Evolutionary conservation across 2,329 filamentous ascomycete genomes (phyloP), one percentile per base, ranked within the genome.

Genomic region (Exophiala sideris): DNA sequence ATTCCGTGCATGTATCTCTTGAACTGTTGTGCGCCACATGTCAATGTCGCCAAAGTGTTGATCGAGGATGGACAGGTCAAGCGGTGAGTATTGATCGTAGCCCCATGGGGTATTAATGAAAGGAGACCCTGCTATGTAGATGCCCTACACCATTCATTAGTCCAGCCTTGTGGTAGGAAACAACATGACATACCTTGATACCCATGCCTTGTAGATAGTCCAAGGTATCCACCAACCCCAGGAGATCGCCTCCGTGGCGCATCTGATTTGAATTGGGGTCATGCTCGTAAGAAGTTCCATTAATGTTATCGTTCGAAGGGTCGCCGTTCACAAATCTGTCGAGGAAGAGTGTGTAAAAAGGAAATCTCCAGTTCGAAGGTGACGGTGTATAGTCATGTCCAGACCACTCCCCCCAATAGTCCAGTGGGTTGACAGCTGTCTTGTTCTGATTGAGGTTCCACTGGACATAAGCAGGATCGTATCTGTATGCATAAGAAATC

Each of bases 141-240:
- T 70, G 4, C 74, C 81, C 75, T 83, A 58, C 33, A 21, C 5
- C 24, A 36, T 39, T 39, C 9, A 56, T 47, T 47, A 46, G 63
- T 58, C 29, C 55, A 32, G 42, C 6, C 24, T 8, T 18, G 20
- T 24, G 7, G 18, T 29, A n/a, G 10, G 9, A n/a, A 34, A 46
- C 14, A 14, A 29, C 7, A 21, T 1, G 42, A 39, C 63, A 34
- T 59, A 79, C 79, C 73, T 81, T 83, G 64, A 85, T 79, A 16
- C 82, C 84, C 77, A 85, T 81, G 54, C 82, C 84, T 57, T 82
- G 78, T 35, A 86, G 70, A 65, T 86, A 86, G 65, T 86, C 83
- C 56, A 86, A 70, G 14, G 79, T 81, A 61, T 85, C 79, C 52
- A 80, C 65, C 45, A 86, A 63, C 11, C 83, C 83, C 52, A 72